phyloP scores from a whole-genome alignment of 2,329 filamentous ascomycete genomes.

The Alternaria sp. region DNA sequence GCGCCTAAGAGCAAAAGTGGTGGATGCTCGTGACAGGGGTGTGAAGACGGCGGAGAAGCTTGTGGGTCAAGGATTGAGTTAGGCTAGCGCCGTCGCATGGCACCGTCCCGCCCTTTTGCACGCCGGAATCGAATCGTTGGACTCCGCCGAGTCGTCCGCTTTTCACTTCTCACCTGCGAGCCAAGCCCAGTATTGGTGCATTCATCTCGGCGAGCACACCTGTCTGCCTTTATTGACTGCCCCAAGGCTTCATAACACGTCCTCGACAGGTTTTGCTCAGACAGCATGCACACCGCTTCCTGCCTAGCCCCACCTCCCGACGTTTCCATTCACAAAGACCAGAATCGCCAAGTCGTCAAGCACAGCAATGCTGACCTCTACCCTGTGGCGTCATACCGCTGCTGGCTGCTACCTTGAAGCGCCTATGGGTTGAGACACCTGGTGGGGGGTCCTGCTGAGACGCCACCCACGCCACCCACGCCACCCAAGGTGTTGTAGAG shows the following conservation, averaged over 20 bases:
- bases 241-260: slow-evolving; percentile 3
- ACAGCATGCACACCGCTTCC: slow-evolving; percentile 4
- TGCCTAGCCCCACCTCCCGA: slow-evolving; percentile 10
- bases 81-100: slow-evolving; percentile 41
- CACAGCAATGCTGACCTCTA: slow-evolving; percentile 44
- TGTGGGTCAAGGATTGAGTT: slow-evolving; percentile 44
- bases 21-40: slow-evolving; percentile 35
- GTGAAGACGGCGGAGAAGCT: slow-evolving; percentile 37
- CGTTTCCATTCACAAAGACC: background rate
- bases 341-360: slow-evolving; percentile 35
- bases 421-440: slow-evolving; percentile 24
- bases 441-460: slow-evolving; percentile 32
- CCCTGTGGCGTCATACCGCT: slow-evolving; percentile 44
- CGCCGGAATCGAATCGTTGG: slow-evolving; percentile 36
- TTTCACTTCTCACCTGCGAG: slow-evolving; percentile 24
- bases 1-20: slow-evolving; percentile 44
- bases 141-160: slow-evolving; percentile 42
- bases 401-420: slow-evolving; percentile 20
- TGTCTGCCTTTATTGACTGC: background rate
- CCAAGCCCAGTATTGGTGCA: slow-evolving; percentile 16
- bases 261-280: background rate
- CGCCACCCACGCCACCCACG: slow-evolving; percentile 49
- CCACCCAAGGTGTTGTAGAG: slow-evolving; percentile 37
- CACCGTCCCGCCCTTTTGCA: slow-evolving; percentile 42
- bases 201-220: slow-evolving; percentile 12